Base-by-base conservation (phyloP, 176 grass and related monocot genomes). In the Cenchrus fungigraminus region DNA sequence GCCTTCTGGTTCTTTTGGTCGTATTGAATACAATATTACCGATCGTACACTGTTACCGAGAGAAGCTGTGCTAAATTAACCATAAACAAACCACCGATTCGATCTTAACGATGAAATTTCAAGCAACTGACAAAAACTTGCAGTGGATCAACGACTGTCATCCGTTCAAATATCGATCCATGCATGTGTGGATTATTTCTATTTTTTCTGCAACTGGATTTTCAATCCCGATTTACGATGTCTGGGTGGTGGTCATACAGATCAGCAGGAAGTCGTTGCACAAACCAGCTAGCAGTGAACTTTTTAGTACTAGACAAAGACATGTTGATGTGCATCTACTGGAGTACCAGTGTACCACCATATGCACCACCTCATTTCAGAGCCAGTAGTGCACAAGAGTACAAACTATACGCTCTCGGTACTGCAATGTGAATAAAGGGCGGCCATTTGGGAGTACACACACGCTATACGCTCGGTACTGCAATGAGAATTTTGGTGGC, bases 21-120 rank as follows among this genome's bases (percentile, higher is more conserved):
- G 19, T 45, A 70, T 44, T 45, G 32, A 69, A 70, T 56, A 81
- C 53, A 10, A 50, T 50, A 20, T 34, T 42, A 19, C 1, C 0
- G 44, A 50, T 3, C 5, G 13, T 34, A 16, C 51, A 3, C 79
- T 68, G 29, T 81, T 69, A 69, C 79, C 51, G 52, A 81, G 79
- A 3, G 49, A 37, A 9, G 65, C 43, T 64, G 43, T 64, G 49
- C 4, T 55, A 40, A 40, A 1, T 6, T 46, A 56, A 20, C 72
- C 50, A 57, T 75, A 55, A 75, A 75, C 20, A 75, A 37, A 19
- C 31, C 2, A 0, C 16, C 5, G 52, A 42, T 31, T 71, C 20
- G 52, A 59, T 59, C 79, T 4, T 10, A 16, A 43, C 52, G 8
- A 71, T 46, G 34, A 71, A 71, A 58, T 82, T 28, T 46, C 66